Evolutionary conservation across 2,329 filamentous ascomycete species (phyloP).

Genomic region (Penicillium nordicum): DNA sequence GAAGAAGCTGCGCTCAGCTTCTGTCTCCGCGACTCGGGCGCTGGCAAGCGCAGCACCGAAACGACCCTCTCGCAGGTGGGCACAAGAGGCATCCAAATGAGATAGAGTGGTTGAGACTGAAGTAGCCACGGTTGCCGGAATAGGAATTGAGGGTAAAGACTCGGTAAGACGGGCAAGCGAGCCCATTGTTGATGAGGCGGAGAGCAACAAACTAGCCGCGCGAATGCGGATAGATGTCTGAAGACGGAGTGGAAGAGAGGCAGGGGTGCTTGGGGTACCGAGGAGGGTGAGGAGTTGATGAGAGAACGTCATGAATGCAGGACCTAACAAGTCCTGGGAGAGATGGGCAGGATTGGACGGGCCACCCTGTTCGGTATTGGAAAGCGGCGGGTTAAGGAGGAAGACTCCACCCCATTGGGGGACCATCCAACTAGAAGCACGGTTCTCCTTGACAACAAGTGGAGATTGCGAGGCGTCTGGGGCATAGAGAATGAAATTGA

Average conservation of each 20-base stretch:
- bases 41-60: conserved; percentile 69
- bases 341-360: conserved; percentile 49
- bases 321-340: conserved; percentile 63
- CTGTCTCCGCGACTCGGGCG: conserved; percentile 78
- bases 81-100: conserved; percentile 74
- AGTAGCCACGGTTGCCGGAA: conserved; percentile 79
- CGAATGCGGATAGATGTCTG: conserved; percentile 82
- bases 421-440: conserved; percentile 79
- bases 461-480: conserved; percentile 65
- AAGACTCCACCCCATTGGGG: conserved; percentile 88
- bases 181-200: conserved; percentile 90
- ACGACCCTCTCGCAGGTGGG: conserved; percentile 59
- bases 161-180: conserved; percentile 81
- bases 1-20: conserved; percentile 93
- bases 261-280: conserved; percentile 73
- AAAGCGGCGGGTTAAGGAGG: conserved; percentile 58
- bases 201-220: conserved; percentile 78
- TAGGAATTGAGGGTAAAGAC: conserved; percentile 84
- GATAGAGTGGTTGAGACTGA: conserved; percentile 76
- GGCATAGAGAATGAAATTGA: conserved; percentile 93
- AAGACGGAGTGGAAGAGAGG: conserved; percentile 77
- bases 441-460: conserved; percentile 57
- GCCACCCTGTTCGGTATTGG: conserved; percentile 36
- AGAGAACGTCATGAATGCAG: conserved; percentile 84
- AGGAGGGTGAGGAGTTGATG: conserved; percentile 84